A percentile compares a stretch with the other conserved stretches of the same genome.
These are phyloP conservation scores for Gossypium gossypioides DNA, from an alignment of 441 rosid species.

Conservation along the genomic window DNA sequence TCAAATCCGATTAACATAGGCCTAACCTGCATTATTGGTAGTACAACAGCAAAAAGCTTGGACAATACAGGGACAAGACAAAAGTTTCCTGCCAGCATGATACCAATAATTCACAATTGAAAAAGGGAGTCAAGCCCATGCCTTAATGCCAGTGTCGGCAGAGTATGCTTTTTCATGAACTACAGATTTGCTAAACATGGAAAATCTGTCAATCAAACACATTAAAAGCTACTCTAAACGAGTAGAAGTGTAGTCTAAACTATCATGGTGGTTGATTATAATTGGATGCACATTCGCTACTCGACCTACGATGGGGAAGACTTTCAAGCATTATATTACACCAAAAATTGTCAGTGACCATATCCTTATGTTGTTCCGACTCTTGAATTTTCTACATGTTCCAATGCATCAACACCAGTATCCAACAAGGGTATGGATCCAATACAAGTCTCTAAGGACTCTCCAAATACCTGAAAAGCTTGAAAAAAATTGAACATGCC, in stretches of 20 bases:
- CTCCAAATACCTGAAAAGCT: neutral
- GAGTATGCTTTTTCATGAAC: neutral
- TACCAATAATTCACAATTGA: neutral
- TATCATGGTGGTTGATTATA: neutral
- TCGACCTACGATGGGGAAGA: neutral
- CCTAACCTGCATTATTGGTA: neutral
- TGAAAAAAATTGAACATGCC: neutral
- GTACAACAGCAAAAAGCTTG: neutral
- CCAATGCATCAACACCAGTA: constrained; percentile 58
- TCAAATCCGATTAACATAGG: neutral
- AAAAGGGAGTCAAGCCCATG: neutral
- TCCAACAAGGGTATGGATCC: neutral
- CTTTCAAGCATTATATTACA: neutral
- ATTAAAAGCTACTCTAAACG: neutral
- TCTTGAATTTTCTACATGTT: constrained; percentile 29
- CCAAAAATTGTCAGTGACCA: neutral
- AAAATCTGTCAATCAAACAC: neutral
- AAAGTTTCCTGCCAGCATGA: neutral
- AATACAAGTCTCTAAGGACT: neutral
- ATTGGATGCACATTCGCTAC: neutral
- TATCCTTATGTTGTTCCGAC: too few species aligned
- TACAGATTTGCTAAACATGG: neutral
- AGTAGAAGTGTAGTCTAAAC: neutral
- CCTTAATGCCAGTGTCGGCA: neutral
- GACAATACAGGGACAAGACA: neutral